These are phyloP conservation scores for Schoenoplectus triqueter DNA, from an alignment of 202 grass and related monocot species.

Conservation along the genomic window DNA sequence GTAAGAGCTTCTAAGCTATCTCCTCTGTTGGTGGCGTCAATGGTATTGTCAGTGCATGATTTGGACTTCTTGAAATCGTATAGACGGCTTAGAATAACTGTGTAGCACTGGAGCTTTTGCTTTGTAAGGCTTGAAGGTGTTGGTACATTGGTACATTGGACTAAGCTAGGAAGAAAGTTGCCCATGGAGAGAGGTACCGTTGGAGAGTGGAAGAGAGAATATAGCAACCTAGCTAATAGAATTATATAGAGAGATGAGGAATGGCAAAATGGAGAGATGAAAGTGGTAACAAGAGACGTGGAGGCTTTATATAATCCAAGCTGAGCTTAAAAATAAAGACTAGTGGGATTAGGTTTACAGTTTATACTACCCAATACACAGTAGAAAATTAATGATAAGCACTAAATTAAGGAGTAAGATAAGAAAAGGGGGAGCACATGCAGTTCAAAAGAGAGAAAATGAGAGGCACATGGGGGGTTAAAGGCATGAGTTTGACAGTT, in stretches of 20 bases:
- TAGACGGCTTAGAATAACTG: conserved; percentile 47
- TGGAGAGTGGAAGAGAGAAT: conserved; percentile 7
- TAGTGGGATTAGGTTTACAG: conserved; percentile 42
- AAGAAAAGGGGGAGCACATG: conserved; percentile 30
- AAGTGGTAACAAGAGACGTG: conserved; percentile 40
- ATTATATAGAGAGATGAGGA: neutral
- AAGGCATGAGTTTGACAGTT: conserved; percentile 37
- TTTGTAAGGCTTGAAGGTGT: conserved; percentile 40
- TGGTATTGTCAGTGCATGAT: neutral
- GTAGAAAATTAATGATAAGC: conserved; percentile 9
- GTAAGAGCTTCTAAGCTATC: neutral
- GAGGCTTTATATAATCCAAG: conserved; percentile 55
- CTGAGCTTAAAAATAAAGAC: neutral
- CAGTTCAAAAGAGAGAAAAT: conserved; percentile 1
- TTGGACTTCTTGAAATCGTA: conserved; percentile 49
- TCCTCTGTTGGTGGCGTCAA: conserved; percentile 16
- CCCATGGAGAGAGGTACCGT: conserved; percentile 50
- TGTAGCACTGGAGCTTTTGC: conserved; percentile 51
- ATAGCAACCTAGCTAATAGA: neutral
- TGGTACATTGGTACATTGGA: conserved; percentile 43
- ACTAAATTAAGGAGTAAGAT: conserved; percentile 43
- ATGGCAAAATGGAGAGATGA: conserved; percentile 27
- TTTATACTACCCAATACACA: conserved; percentile 54
- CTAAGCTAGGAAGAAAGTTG: conserved; percentile 71
- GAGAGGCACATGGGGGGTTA: conserved; percentile 32